Conservation (phyloP, 2,329 filamentous ascomycete species). For the Phialophora expanda region DNA sequence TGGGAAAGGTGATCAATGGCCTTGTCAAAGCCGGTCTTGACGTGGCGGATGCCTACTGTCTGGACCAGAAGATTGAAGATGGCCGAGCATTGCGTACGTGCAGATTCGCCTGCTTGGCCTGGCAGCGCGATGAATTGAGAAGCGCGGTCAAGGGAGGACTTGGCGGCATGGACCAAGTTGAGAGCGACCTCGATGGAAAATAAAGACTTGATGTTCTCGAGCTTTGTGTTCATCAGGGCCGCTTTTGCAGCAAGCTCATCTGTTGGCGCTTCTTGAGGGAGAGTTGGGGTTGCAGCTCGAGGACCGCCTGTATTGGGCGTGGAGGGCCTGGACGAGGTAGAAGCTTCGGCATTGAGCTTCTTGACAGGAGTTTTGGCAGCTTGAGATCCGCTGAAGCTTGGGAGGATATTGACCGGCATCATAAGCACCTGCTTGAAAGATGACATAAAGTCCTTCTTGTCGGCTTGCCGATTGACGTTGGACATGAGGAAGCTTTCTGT, state of each 20-base stretch:
- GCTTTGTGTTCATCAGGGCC: constrained; percentile 91
- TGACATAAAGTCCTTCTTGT: constrained; percentile 93
- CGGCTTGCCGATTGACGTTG: constrained; percentile 89
- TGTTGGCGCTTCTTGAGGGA: constrained; percentile 73
- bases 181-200: constrained; percentile 97
- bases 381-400: constrained; percentile 67
- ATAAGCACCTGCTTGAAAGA: constrained; percentile 99
- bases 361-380: constrained; percentile 40
- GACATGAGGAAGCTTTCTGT: constrained; percentile 96
- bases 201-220: constrained; percentile 92
- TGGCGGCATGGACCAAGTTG: constrained; percentile 84
- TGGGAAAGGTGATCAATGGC: constrained; percentile 87
- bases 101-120: constrained; percentile 79
- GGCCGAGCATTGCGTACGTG: constrained; percentile 82
- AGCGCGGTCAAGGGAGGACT: constrained; percentile 82
- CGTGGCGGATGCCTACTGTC: constrained; percentile 82
- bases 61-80: constrained; percentile 87
- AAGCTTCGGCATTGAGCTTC: constrained; percentile 41
- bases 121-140: constrained; percentile 81
- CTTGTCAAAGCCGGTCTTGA: constrained; percentile 91
- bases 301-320: constrained; percentile 40
- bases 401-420: constrained; percentile 94
- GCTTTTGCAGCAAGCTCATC: constrained; percentile 95
- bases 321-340: constrained; percentile 40
- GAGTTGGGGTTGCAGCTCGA: constrained; percentile 47